phyloP scores from a whole-genome alignment of 2,329 filamentous ascomycete genomes.

The Calycina marina region DNA sequence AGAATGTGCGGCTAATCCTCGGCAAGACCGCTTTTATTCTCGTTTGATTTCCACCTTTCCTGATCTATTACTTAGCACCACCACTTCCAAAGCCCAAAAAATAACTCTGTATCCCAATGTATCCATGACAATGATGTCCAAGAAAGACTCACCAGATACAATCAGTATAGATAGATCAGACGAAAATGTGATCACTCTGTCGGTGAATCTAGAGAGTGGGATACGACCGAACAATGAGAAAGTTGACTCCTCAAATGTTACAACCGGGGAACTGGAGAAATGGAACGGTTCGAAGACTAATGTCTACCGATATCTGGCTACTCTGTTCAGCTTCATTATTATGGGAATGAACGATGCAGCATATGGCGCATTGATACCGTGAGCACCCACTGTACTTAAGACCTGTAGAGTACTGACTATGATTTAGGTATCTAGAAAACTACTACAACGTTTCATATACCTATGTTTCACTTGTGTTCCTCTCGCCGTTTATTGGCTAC shows the following conservation, averaged over 20 bases:
- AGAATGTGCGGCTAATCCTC: no score
- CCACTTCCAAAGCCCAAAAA: no score
- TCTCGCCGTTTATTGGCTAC: conserved; percentile 53
- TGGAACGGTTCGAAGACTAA: conserved; percentile 52
- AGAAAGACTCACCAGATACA: no score
- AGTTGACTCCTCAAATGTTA: neutral
- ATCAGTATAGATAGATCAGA: no score
- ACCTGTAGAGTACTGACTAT: conserved; percentile 2
- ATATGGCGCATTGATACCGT: conserved; percentile 6
- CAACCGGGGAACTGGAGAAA: conserved; percentile 28
- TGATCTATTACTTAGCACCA: no score
- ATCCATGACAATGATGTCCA: no score
- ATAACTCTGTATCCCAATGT: no score
- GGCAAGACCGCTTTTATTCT: no score
- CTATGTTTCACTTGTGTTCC: conserved; percentile 50
- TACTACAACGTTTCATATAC: conserved; percentile 50
- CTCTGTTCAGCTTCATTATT: conserved; percentile 46
- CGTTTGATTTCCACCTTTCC: no score
- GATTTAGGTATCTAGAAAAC: conserved; percentile 7
- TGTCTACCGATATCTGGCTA: conserved; percentile 40
- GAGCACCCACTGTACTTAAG: conserved; percentile 6
- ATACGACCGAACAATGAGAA: neutral
- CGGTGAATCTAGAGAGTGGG: no score
- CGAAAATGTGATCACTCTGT: no score
- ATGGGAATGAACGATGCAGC: conserved; percentile 29